These are phyloP conservation scores for Fusarium nygamai DNA, from an alignment of 2,329 filamentous ascomycete genomes.

Conservation along the genomic window DNA sequence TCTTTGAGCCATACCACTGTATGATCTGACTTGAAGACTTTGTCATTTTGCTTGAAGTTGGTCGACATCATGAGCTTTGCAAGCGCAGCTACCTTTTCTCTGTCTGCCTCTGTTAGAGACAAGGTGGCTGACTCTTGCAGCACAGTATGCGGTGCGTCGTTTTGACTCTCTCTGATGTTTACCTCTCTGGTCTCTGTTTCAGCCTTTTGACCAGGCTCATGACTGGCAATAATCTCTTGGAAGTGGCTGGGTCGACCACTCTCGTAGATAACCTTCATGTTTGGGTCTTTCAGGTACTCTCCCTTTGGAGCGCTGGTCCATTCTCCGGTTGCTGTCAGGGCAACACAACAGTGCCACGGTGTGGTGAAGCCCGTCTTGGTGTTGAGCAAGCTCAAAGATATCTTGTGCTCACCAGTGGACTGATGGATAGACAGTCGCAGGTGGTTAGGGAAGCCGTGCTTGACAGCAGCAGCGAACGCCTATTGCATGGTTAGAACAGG, in stretches of 20 bases:
- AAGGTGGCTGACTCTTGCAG: background rate
- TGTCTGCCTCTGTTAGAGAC: background rate
- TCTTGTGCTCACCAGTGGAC: slow-evolving; percentile 41
- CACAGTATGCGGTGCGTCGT: background rate
- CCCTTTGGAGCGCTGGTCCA: slow-evolving; percentile 14
- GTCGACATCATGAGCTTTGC: background rate
- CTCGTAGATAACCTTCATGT: background rate
- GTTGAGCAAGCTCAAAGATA: slow-evolving; percentile 44
- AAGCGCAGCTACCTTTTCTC: background rate
- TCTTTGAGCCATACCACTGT: background rate
- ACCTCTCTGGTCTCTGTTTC: too few relatives aligned
- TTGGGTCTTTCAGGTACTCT: slow-evolving; percentile 4
- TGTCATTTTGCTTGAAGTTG: background rate
- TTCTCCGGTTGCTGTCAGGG: background rate
- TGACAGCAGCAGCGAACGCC: slow-evolving; percentile 46
- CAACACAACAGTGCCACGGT: slow-evolving; percentile 45
- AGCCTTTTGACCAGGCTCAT: accelerated
- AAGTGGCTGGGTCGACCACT: background rate
- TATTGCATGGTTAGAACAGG: background rate
- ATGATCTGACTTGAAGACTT: accelerated
- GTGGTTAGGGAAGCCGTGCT: slow-evolving; percentile 39
- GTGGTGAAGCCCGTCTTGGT: slow-evolving; percentile 46
- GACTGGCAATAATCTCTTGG: background rate
- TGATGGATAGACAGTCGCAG: slow-evolving; percentile 47
- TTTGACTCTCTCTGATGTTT: accelerated